Evolutionary conservation across 441 rosid genomes (phyloP).

Genomic region (Biscutella laevigata): DNA sequence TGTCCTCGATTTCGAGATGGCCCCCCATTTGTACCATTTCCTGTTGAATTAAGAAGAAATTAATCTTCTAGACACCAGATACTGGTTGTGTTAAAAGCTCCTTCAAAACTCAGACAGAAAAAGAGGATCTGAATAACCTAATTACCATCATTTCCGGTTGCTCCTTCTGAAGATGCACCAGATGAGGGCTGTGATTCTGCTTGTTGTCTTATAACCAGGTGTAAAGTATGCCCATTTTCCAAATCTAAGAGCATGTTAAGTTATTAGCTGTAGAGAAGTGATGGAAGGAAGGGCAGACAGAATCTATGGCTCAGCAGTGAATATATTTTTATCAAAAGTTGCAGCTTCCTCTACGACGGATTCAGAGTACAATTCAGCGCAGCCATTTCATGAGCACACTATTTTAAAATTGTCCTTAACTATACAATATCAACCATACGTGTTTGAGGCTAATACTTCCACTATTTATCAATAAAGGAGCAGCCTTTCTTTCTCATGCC

Average conservation of each 20-base stretch:
- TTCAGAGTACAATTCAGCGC: not conserved
- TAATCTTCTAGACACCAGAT: not conserved
- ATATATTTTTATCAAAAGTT: not conserved
- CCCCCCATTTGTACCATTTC: conserved; percentile 43
- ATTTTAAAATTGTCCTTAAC: not conserved
- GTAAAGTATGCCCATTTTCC: conserved; percentile 91
- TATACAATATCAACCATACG: not conserved
- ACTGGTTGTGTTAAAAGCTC: conserved; percentile 5
- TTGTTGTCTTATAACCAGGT: conserved; percentile 80
- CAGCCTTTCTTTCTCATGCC: not conserved
- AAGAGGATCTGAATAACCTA: conserved; percentile 29
- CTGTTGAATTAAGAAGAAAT: conserved; percentile 30
- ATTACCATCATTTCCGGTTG: conserved; percentile 39
- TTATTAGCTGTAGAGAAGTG: conserved; percentile 3
- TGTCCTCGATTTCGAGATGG: conserved; percentile 58
- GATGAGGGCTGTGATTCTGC: conserved; percentile 46
- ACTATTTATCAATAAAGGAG: not conserved
- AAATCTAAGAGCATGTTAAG: conserved; percentile 63
- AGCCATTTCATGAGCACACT: not conserved
- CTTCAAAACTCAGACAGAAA: not conserved
- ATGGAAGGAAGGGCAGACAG: not conserved
- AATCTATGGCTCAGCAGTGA: not conserved
- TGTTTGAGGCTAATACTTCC: not conserved
- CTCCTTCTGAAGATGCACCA: conserved; percentile 44
- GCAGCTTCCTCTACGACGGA: not conserved